Conservation (phyloP, 2,329 filamentous ascomycete genomes). For the Penicillium fuscoglaucum region DNA sequence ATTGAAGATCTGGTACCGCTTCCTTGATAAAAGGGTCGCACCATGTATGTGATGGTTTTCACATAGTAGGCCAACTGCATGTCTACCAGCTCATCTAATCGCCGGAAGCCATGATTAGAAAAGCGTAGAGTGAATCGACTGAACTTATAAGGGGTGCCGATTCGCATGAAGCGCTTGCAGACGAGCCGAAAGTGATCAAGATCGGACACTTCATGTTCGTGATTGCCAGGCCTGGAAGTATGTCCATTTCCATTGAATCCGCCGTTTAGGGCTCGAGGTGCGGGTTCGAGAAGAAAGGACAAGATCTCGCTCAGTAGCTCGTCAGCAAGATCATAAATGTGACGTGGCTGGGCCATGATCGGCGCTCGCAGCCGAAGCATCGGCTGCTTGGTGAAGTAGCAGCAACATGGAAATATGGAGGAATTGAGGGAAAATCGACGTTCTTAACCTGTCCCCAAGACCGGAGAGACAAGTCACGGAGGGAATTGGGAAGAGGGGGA, state of each 20-base stretch:
- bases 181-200: conserved; percentile 44
- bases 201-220: conserved; percentile 34
- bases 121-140: conserved; percentile 40
- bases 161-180: conserved; percentile 43
- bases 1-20: conserved; percentile 35
- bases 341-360: conserved; percentile 36
- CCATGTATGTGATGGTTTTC: conserved; percentile 42
- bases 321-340: conserved; percentile 39
- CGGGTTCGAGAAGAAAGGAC: conserved; percentile 29
- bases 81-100: conserved; percentile 36
- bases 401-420: conserved; percentile 35
- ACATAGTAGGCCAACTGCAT: conserved; percentile 42
- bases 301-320: conserved; percentile 39
- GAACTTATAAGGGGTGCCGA: conserved; percentile 43
- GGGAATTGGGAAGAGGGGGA: conserved; percentile 10
- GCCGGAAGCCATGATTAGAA: conserved; percentile 36
- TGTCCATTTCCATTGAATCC: conserved; percentile 5
- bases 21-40: conserved; percentile 44
- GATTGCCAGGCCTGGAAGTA: conserved; percentile 10
- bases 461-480: conserved; percentile 16
- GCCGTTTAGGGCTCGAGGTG: conserved; percentile 10
- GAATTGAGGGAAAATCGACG: conserved; percentile 10
- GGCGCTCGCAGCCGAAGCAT: conserved; percentile 35
- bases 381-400: conserved; percentile 32
- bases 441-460: conserved; percentile 13